Base-by-base conservation (phyloP, 192 early-diverging fungal genomes). In the Backusella morwellensis region DNA sequence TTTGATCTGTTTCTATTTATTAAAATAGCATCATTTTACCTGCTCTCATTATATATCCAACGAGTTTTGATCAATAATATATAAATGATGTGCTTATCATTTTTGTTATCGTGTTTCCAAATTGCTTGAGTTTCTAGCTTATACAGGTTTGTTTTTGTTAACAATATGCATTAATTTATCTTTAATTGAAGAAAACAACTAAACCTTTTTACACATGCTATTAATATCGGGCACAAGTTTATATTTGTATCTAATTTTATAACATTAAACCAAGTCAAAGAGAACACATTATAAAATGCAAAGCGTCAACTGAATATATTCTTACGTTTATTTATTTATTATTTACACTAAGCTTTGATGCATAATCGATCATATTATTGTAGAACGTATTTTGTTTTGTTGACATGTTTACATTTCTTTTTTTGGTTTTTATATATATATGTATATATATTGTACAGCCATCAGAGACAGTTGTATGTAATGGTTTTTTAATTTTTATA, bases 61-160 rank as follows among this genome's bases (percentile, higher is more conserved):
- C 14, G 5, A 44, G 15, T 4, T n/a, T n/a, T 50, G 17, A 6
- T 6, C n/a, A 50, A 50, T n/a, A 50, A 7, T 44, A 44, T 17
- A 32, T 6, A 50, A 50, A 50, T 50, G 5, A 50, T 50, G 17
- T 50, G 6, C 5, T 44, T 15, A 44, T 44, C 42, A 15, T 4
- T 44, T 44, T 44, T 44, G 42, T 12, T 63, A 29, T 63, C 23
- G 26, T 63, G 29, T 26, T 4, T 63, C 52, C 4, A 63, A 63
- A 29, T 63, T 26, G 23, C 56, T 29, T 26, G 17, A 29, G 21
- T 12, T 63, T 11, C n/a, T 63, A 6, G 6, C 26, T 5, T 63
- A 63, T 63, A 63, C 56, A 63, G 21, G 23, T 63, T 63, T 63
- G 56, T 63, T 63, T 63, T 63, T 63, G 23, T 63, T 26, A 26